A percentile compares a stretch with the other conserved stretches of the same genome.
Conservation (phyloP, 2,329 filamentous ascomycete genomes). For the Gremmenia infestans region DNA sequence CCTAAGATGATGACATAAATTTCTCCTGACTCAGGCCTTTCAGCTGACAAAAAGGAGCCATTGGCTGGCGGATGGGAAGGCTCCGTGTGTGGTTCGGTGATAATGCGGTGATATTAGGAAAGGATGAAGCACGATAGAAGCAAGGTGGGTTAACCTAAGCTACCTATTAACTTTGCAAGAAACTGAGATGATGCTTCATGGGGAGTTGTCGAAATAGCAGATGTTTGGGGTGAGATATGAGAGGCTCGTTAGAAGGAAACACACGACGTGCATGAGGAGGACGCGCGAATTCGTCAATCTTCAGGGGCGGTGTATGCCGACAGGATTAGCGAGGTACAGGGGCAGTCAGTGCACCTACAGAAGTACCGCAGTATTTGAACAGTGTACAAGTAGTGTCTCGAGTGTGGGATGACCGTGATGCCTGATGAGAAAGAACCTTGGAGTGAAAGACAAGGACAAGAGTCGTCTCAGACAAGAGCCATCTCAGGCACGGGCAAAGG, state of each 20-base stretch:
- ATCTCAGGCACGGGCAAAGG: background rate
- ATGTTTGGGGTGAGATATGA: background rate
- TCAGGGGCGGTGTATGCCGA: background rate
- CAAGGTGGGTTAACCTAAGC: background rate
- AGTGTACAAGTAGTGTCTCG: too few relatives aligned
- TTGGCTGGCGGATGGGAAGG: conserved; percentile 8
- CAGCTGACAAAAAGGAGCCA: background rate
- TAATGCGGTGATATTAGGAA: background rate
- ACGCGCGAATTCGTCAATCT: background rate
- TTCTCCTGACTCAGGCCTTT: background rate
- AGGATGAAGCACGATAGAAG: background rate
- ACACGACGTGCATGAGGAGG: conserved; percentile 8
- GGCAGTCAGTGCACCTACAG: background rate
- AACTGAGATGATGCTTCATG: background rate
- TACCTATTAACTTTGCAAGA: background rate
- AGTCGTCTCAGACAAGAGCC: too few relatives aligned
- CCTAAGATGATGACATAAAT: too few relatives aligned
- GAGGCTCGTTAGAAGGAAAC: conserved; percentile 5
- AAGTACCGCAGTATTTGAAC: too few relatives aligned
- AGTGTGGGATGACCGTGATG: too few relatives aligned
- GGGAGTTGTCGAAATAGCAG: background rate
- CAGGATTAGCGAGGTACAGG: background rate
- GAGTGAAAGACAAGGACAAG: too few relatives aligned
- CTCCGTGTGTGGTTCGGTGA: conserved; percentile 1
- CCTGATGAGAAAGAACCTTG: background rate